Evolutionary conservation across 2,329 filamentous ascomycete species (phyloP).

Genomic region (Ophioceras dolichostomum): DNA sequence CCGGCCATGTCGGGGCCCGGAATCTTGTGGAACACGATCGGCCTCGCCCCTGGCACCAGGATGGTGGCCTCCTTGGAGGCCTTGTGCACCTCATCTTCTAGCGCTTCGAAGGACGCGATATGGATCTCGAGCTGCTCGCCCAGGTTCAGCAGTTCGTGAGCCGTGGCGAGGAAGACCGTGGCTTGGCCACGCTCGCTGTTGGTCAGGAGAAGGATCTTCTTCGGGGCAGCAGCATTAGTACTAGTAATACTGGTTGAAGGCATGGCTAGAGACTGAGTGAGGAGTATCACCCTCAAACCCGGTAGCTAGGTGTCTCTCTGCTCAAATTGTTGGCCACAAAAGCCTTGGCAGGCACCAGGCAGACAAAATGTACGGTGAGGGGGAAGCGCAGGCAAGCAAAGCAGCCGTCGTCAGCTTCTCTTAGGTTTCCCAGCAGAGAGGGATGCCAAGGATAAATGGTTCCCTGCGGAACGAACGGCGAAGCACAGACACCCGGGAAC

Average conservation of each 20-base stretch:
- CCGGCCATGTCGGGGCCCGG: not conserved
- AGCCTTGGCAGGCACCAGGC: too few relatives aligned
- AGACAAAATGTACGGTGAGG: too few relatives aligned
- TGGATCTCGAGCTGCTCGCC: constrained; percentile 26
- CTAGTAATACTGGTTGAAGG: too few relatives aligned
- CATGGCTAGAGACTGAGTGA: too few relatives aligned
- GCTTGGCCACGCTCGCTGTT: constrained; percentile 32
- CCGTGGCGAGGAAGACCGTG: constrained; percentile 30
- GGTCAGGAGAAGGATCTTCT: constrained; percentile 26
- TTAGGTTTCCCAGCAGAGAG: not conserved
- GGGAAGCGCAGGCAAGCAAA: too few relatives aligned
- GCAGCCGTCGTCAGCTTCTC: too few relatives aligned
- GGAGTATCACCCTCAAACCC: too few relatives aligned
- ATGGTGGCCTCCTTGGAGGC: not conserved
- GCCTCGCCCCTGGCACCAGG: not conserved
- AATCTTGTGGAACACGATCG: constrained; percentile 15
- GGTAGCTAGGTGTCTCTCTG: not conserved
- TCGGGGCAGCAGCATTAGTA: not conserved
- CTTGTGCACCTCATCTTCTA: constrained; percentile 11
- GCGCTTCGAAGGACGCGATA: constrained; percentile 25
- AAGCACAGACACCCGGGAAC: too few relatives aligned
- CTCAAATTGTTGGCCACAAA: too few relatives aligned
- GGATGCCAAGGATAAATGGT: not conserved
- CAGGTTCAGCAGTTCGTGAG: constrained; percentile 22
- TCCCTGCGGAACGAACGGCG: too few relatives aligned